Evolutionary conservation across 495 filamentous ascomycete species (phyloP).

Genomic region (Xylaria bambusicola): DNA sequence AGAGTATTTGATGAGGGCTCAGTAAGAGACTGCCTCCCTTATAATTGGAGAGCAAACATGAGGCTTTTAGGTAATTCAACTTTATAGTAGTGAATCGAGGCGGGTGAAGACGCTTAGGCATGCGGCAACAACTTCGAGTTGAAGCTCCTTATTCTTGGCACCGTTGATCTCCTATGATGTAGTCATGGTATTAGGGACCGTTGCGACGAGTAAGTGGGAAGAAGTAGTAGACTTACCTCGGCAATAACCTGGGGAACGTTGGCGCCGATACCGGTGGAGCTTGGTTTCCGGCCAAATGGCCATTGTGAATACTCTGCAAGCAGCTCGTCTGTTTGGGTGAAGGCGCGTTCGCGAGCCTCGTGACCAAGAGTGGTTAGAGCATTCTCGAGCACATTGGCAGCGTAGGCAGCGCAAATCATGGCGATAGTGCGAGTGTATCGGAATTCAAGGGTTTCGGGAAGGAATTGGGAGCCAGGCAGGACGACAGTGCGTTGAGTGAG

Average conservation of each 20-base stretch:
- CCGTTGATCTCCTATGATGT: conserved; percentile 67
- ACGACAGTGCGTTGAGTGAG: conserved; percentile 94
- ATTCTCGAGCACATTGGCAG: conserved; percentile 97
- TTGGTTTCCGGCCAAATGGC: conserved; percentile 83
- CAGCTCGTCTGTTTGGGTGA: conserved; percentile 95
- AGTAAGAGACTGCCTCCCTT: not conserved
- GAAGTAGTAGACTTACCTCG: conserved; percentile 51
- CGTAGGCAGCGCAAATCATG: conserved; percentile 98
- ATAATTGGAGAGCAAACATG: not conserved
- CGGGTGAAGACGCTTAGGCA: conserved; percentile 96
- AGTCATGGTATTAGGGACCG: conserved; percentile 17
- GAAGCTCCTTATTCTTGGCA: conserved; percentile 86
- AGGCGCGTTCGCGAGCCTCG: conserved; percentile 89
- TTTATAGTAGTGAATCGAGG: conserved; percentile 87
- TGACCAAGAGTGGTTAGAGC: conserved; percentile 91
- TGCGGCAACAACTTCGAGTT: conserved; percentile 94
- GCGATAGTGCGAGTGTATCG: conserved; percentile 85
- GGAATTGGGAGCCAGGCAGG: conserved; percentile 75
- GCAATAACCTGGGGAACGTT: conserved; percentile 86
- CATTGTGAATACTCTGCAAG: conserved; percentile 95
- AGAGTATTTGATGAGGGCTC: not conserved
- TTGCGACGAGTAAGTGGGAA: not conserved
- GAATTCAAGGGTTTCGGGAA: conserved; percentile 93
- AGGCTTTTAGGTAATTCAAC: not conserved
- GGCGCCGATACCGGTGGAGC: conserved; percentile 81